Evolutionary conservation across 345 rosid genomes (phyloP), one percentile per base, ranked within the genome.

Genomic region (Kernera saxatilis): DNA sequence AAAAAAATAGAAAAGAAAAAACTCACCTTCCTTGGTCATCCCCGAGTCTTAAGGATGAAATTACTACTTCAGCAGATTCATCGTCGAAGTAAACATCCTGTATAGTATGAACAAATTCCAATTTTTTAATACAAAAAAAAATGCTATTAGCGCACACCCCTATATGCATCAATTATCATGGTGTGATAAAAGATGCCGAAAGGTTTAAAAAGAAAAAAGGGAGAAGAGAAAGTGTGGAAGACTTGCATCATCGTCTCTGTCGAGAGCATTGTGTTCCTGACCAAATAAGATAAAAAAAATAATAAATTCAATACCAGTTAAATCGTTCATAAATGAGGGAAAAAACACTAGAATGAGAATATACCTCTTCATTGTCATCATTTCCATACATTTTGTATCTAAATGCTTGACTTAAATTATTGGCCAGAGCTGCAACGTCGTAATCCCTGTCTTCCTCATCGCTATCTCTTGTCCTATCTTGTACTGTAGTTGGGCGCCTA

Each of bases 31-130:
- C 93, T 79, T 92, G 99, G 70, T 92, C 98, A 86, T 88, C 97
- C 56, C 99, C 99, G 17, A 95, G 94, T 82, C 98, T 81, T 76
- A 95, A 72, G 62, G 99, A 95, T 68, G 99, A 92, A 78, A 95
- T 88, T 51, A 95, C 98, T 23, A 95, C 97, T 83, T 92, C 99
- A 22, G 99, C 97, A 48, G 98, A 90, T 80, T 92, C 99, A 74
- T 95, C 98, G 62, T 95, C 98, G 49, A 92, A 95, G 86, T 88
- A 92, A 19, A 95, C 92, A 81, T 95, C 97, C 99, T 95, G 91
- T 72, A 81, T 46, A 35, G 37, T 55, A 66, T 13, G 22, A 70
- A 56, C 63, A 49, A 41, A 55, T 36, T 57, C 44, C 70, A 52
- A 59, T 5, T 45, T 26, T 40, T 40, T 27, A 57, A 40, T 21